A percentile compares a stretch with the other conserved stretches of the same genome.
Evolutionary conservation across 306 rosid genomes (phyloP).

Genomic region (Arachis hypogaea): DNA sequence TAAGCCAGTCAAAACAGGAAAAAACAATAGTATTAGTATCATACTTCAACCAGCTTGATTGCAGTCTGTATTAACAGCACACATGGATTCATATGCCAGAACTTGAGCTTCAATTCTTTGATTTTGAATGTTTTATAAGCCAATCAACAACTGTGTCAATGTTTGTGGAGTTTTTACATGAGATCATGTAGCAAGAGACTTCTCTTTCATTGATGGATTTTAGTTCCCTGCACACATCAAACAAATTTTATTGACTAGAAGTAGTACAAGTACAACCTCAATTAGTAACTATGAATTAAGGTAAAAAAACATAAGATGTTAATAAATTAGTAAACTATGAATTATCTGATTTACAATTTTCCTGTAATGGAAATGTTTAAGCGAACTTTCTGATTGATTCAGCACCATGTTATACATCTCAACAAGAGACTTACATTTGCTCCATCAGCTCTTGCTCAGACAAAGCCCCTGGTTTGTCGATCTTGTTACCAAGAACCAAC

Average conservation of each 20-base stretch:
- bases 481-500: constrained; percentile 67
- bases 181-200: constrained; percentile 76
- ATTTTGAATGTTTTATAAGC: constrained; percentile 72
- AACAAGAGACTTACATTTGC: constrained; percentile 57
- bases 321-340: neutral
- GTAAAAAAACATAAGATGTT: neutral
- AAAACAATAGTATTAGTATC: constrained; percentile 8
- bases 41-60: constrained; percentile 31
- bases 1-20: constrained; percentile 27
- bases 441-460: constrained; percentile 57
- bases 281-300: neutral
- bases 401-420: constrained; percentile 12
- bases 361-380: constrained; percentile 14
- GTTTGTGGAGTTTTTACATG: constrained; percentile 75
- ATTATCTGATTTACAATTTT: neutral
- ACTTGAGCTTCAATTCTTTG: constrained; percentile 52
- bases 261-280: neutral
- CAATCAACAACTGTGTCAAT: constrained; percentile 63
- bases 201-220: constrained; percentile 62
- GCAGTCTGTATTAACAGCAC: constrained; percentile 27
- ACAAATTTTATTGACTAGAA: constrained; percentile 6
- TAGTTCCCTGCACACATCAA: constrained; percentile 56
- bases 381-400: constrained; percentile 21
- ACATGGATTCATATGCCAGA: constrained; percentile 28
- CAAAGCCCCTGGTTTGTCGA: constrained; percentile 62